phyloP scores from a whole-genome alignment of 306 rosid species.

The Sophora flavescens region DNA sequence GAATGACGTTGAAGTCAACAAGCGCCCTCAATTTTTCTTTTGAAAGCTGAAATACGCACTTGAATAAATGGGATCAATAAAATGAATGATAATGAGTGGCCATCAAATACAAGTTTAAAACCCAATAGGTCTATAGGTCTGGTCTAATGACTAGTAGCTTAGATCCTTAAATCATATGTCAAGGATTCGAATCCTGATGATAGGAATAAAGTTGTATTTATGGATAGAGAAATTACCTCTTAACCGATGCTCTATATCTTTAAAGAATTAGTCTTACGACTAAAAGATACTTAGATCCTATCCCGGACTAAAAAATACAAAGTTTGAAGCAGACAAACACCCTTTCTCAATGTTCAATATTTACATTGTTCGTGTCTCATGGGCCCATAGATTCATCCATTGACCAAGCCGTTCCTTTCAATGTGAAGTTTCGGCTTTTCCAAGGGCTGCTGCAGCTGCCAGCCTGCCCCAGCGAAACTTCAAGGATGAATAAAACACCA shows the following conservation, averaged over 20 bases:
- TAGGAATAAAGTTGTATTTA: too few species aligned
- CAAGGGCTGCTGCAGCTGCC: neutral
- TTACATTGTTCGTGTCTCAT: neutral
- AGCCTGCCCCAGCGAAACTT: conserved; percentile 34
- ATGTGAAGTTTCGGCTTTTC: conserved; percentile 27
- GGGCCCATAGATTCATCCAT: neutral
- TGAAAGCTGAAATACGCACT: neutral
- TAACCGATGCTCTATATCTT: too few species aligned
- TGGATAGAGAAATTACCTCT: too few species aligned
- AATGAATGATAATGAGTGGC: neutral
- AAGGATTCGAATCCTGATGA: too few species aligned
- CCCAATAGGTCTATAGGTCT: too few species aligned
- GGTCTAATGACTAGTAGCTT: too few species aligned
- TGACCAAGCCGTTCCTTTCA: conserved; percentile 16
- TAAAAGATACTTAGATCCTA: too few species aligned
- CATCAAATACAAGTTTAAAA: neutral
- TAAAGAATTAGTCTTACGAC: too few species aligned
- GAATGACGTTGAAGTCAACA: conserved; percentile 39
- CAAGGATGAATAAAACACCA: neutral
- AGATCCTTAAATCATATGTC: too few species aligned
- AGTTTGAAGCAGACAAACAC: neutral
- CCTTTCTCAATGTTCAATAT: neutral
- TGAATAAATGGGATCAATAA: neutral
- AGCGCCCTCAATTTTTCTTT: neutral
- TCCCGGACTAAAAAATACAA: too few species aligned